Base-by-base conservation (phyloP, 768 basidiomycete genomes). In the Asterophora lycoperdoides region DNA sequence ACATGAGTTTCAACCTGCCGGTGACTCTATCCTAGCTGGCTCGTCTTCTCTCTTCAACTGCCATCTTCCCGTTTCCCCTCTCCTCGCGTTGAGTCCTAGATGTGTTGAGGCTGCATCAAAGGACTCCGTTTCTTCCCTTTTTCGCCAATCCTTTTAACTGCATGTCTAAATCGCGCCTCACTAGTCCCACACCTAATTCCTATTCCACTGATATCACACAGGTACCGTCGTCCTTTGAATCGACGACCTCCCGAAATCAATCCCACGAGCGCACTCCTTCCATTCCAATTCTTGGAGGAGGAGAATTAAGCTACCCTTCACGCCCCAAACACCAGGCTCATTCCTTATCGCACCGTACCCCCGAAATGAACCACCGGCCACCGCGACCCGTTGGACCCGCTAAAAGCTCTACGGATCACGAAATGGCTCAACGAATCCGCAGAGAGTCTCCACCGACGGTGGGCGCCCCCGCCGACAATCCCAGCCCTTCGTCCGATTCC, bases 91-190 rank as follows among this genome's bases (percentile, higher is more conserved):
- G 49, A 61, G 60, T 60, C 64, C 66, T 64, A 59, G 65, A 77
- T 76, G 74, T 63, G 60, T 64, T 71, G 72, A 74, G 66, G 60
- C 63, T 66, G 63, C 67, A 68, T 70, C 62, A 18, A 61, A 60
- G 60, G 69, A 64, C 60, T 65, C 54, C 58, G 60, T 59, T 62
- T 62, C 58, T 65, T 66, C 66, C 62, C 46, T 67, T 67, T 63
- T 56, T 55, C 62, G 54, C 50, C 48, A 56, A 53, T 55, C 52
- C 53, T 56, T 58, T 57, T 61, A 58, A 57, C 65, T 75, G 75
- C 60, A 79, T 78, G 77, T 74, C 75, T 63, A 66, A 67, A 58
- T 75, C 73, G 49, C 71, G 68, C 65, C 73, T 75, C 55, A 60
- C 67, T 64, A 72, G 71, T 53, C 70, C 74, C 54, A 70, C 63